Conservation (phyloP, 345 rosid species). For the Arabidopsis arenosa region DNA sequence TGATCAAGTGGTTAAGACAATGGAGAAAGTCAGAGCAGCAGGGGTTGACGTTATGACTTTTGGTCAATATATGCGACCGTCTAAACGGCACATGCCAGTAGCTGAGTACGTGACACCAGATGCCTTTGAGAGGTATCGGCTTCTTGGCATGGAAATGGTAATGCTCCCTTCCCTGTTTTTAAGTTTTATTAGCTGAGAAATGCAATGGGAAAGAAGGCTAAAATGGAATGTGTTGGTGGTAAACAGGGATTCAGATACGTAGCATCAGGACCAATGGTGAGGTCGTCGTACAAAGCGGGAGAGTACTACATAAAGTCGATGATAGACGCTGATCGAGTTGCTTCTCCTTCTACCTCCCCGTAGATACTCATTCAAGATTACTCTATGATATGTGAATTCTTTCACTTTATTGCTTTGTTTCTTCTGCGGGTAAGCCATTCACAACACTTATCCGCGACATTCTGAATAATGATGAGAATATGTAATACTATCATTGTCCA, state of each 20-base stretch:
- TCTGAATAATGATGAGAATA: conserved; percentile 40
- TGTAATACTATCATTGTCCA: conserved; percentile 28
- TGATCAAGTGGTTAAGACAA: conserved; percentile 83
- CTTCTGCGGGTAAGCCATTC: conserved; percentile 35
- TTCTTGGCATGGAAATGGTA: conserved; percentile 98
- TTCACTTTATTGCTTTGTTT: conserved; percentile 30
- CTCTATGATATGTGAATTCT: conserved; percentile 34
- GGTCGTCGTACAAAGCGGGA: conserved; percentile 99
- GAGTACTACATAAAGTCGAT: conserved; percentile 97
- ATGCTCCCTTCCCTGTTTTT: conserved; percentile 4
- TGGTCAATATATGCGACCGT: conserved; percentile 99
- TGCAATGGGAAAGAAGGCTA: neutral
- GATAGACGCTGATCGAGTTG: conserved; percentile 90
- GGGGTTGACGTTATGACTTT: conserved; percentile 99
- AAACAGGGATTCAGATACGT: conserved; percentile 94
- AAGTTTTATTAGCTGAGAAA: neutral
- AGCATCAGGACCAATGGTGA: conserved; percentile 99
- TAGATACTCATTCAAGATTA: conserved; percentile 39
- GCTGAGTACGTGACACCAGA: conserved; percentile 94
- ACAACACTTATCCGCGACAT: neutral
- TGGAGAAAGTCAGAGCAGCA: conserved; percentile 97
- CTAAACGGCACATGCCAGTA: conserved; percentile 96
- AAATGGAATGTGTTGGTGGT: conserved; percentile 19
- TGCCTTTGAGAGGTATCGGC: conserved; percentile 85
- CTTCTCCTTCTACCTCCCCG: conserved; percentile 47